Evolutionary conservation across 129 eudicot genomes (phyloP).

Genomic region (Cynara cardunculus): DNA sequence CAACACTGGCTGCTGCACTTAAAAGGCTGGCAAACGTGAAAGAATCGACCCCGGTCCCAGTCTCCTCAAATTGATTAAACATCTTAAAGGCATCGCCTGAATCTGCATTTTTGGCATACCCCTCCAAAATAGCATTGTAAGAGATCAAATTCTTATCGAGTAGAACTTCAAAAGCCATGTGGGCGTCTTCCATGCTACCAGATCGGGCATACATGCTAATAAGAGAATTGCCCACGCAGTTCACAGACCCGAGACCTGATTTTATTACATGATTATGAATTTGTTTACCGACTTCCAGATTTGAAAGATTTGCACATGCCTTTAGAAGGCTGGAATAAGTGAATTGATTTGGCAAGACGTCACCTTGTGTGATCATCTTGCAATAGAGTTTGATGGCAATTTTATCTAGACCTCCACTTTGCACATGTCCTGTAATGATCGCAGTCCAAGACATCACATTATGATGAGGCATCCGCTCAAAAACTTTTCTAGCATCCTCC

Average conservation of each 20-base stretch:
- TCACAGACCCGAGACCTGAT: constrained; percentile 45
- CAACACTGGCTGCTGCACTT: constrained; percentile 74
- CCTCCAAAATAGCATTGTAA: constrained; percentile 55
- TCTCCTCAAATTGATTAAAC: constrained; percentile 38
- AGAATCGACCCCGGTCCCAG: constrained; percentile 42
- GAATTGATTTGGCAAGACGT: constrained; percentile 55
- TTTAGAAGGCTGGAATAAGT: constrained; percentile 58
- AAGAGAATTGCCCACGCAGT: constrained; percentile 72
- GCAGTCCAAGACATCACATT: constrained; percentile 81
- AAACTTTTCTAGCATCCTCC: constrained; percentile 53
- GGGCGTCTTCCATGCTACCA: constrained; percentile 66
- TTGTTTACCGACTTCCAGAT: constrained; percentile 51
- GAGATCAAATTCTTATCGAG: constrained; percentile 68
- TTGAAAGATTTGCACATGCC: constrained; percentile 50
- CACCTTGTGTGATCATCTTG: constrained; percentile 50
- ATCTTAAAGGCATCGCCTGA: constrained; percentile 48
- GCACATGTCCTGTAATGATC: constrained; percentile 58
- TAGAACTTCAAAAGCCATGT: constrained; percentile 60
- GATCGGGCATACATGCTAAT: constrained; percentile 69
- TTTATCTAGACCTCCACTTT: constrained; percentile 44
- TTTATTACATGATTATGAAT: constrained; percentile 58
- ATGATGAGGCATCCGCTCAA: constrained; percentile 48
- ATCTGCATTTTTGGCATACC: constrained; percentile 40
- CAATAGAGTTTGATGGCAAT: constrained; percentile 58
- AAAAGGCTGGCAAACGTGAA: constrained; percentile 75